Evolutionary conservation across 2,329 filamentous ascomycete species (phyloP), one percentile per base, ranked within the genome.

Genomic region (Zymoseptoria passerinii): DNA sequence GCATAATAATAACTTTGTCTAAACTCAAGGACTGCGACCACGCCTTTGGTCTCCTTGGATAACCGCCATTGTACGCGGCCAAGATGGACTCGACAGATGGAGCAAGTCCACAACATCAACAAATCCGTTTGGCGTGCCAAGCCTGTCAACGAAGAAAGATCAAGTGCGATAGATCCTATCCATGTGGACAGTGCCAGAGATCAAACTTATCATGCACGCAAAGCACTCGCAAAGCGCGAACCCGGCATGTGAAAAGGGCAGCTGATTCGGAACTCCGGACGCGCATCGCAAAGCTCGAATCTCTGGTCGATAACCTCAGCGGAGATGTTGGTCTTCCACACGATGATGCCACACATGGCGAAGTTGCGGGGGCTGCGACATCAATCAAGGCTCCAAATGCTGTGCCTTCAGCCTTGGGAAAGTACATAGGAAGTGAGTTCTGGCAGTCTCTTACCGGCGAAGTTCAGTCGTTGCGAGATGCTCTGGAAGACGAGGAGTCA

Each of bases 111-210:
- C 35, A 44, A 10, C 62, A 62, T 19, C 64, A 67, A 35, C 64
- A 67, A 35, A 67, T 65, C 29, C 65, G 66, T n/a, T 58, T 71
- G 10, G 68, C 68, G 4, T 70, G 68, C 53, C 68, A 71, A 48
- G 66, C 63, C 3, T 71, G 68, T 57, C 67, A 70, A 56, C 50
- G 68, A 48, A 70, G 68, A 52, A 69, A 69, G 63, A 65, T 65
- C 56, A 66, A 66, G 59, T 70, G 68, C 56, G 68, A 70, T 51
- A 60, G 68, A 7, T 61, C 50, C 9, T 68, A 62, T 52, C 66
- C 67, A 3, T 68, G 66, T 60, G 65, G 63, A 1, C 68, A 69
- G 56, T 70, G 68, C 51, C 62, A 59, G 13, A 60, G 65, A 35
- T 70, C 68, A 4, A 62, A 57, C 18, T 56, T 70, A 8, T 58